Evolutionary conservation across 208 protist genomes (phyloP), one percentile per base, ranked within the genome.

Genomic region (Leishmania amazonensis): DNA sequence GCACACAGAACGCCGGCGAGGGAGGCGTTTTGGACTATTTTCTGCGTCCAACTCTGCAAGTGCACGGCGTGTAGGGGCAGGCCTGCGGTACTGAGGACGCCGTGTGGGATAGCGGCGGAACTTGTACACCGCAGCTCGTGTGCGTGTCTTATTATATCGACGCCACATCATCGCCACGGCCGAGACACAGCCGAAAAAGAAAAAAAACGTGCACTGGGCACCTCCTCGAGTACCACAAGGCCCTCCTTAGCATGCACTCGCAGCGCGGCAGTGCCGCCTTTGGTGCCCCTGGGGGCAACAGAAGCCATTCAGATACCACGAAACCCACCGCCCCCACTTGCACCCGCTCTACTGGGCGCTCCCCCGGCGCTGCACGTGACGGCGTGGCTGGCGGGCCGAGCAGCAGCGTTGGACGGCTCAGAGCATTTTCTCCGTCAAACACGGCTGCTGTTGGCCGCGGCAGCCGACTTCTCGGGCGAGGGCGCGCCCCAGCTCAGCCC

Each of bases 271-370:
- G 17, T 62, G 71, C 15, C 24, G n/a, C 42, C 38, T 21, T n/a
- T 49, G n/a, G 28, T 2, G 15, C 72, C n/a, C n/a, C 49, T 76
- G 72, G 31, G 8, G 72, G 49, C n/a, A 24, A 38, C 49, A 60
- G 72, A 31, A 24, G 31, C 72, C n/a, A 9, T 24, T 42, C 72
- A 42, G 51, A n/a, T 28, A 28, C 72, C 45, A 76, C 31, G 3
- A 58, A 31, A 57, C 1, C 58, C 42, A 24, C 40, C 8, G 54
- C 40, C 17, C 3, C 38, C 40, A 47, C 75, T 58, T 35, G 58
- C 19, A 28, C 21, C 6, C 75, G 58, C 76, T 80, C 76, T 21
- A 70, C n/a, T 57, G 64, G 76, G 47, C 54, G 40, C 38, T 38
- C 3, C 31, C 28, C 42, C n/a, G 62, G 42, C 49, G 72, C 72